Conservation (phyloP, 2,329 filamentous ascomycete genomes). For the Cladobotryum mycophilum region DNA sequence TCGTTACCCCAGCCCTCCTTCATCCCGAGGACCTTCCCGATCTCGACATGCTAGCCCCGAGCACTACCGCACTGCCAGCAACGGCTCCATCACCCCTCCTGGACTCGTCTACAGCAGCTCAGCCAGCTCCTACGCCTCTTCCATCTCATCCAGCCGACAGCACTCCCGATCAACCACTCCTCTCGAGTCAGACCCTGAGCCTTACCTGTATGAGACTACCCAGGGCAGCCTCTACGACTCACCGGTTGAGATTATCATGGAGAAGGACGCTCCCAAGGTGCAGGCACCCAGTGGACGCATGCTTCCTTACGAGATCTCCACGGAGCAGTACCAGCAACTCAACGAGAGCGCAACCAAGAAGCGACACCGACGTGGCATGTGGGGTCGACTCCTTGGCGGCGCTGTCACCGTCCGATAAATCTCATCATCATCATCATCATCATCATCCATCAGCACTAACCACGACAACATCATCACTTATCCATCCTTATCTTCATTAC, state of each 20-base stretch:
- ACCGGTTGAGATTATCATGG: constrained; percentile 40
- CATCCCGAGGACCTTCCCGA: constrained; percentile 38
- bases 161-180: constrained; percentile 49
- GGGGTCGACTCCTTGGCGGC: constrained; percentile 47
- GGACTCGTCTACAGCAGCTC: constrained; percentile 45
- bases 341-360: constrained; percentile 43
- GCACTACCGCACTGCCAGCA: constrained; percentile 32
- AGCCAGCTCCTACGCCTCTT: constrained; percentile 44
- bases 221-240: constrained; percentile 43
- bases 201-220: constrained; percentile 34
- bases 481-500: background rate
- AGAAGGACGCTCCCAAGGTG: constrained; percentile 33
- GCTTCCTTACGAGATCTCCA: constrained; percentile 51
- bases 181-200: constrained; percentile 37
- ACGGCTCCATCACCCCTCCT: constrained; percentile 37
- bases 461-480: background rate
- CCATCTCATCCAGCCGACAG: constrained; percentile 41
- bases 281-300: constrained; percentile 27
- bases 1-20: constrained; percentile 41
- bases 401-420: constrained; percentile 33
- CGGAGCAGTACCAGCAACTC: constrained; percentile 45
- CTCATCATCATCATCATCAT: background rate
- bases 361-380: constrained; percentile 46
- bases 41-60: constrained; percentile 37
- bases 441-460: background rate